Evolutionary conservation across 164 flowering plant species (phyloP), one percentile per base, ranked within the genome.

Genomic region (Dillenia turbinata): DNA sequence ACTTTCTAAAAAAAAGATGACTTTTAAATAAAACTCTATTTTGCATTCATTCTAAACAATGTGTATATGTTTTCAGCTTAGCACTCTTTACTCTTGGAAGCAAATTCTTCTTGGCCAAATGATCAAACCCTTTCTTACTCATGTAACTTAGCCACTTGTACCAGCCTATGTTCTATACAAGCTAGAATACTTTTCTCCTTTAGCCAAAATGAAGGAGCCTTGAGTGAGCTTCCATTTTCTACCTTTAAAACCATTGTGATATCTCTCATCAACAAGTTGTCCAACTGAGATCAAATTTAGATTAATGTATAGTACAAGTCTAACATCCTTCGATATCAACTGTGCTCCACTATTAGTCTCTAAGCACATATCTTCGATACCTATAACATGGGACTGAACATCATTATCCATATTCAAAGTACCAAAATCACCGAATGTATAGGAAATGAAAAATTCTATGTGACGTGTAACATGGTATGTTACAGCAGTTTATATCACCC

Each of bases 271-370:
- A 59, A 66, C 71, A 0, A 69, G 53, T 15, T 54, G 55, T 1
- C 66, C 60, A 4, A 44, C 17, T 8, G 68, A 69, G n/a, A 72
- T 69, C 24, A 76, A 44, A 12, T 72, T 69, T 12, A 76, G 10
- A 2, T 66, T 33, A 24, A 24, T 24, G 3, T 24, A 1, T 24
- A 24, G 26, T 24, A 24, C 26, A 24, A 1, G 26, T 3, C 26
- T 24, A 24, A 3, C 26, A 24, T 24, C 26, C 26, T 1, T 24
- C 26, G 3, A 24, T 3, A 24, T 24, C 26, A 24, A 24, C 26
- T 24, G 3, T 24, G 26, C 26, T 24, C 26, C 26, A 24, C 26
- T 24, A 24, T 24, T 24, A 24, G 26, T 24, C 26, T 24, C 26
- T 24, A 24, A 24, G 26, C 26, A 24, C 26, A 24, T 24, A 24